These are phyloP conservation scores for Rhinocladiella mackenziei DNA, from an alignment of 2,329 filamentous ascomycete genomes.

Conservation along the genomic window DNA sequence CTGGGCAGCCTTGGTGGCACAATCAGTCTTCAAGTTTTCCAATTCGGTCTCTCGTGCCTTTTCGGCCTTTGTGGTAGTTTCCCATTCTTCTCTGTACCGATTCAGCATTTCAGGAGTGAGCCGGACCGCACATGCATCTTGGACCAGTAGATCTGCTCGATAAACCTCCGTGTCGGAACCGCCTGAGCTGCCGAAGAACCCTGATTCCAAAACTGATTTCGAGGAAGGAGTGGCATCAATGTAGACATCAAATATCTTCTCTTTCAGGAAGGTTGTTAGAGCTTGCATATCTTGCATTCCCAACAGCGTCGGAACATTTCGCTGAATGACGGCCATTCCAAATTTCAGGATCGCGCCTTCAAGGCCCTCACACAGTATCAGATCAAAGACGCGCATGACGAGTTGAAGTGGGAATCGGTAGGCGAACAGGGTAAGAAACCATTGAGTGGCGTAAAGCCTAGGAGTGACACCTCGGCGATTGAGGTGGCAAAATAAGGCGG, in stretches of 20 bases:
- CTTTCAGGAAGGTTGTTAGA: constrained; percentile 85
- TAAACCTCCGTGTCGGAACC: constrained; percentile 92
- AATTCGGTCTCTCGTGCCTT: constrained; percentile 79
- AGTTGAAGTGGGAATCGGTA: constrained; percentile 96
- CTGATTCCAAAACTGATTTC: constrained; percentile 89
- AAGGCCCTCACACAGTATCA: constrained; percentile 89
- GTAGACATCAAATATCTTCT: constrained; percentile 92
- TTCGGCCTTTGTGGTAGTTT: constrained; percentile 78
- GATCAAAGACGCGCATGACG: constrained; percentile 91
- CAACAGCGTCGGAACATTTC: constrained; percentile 75
- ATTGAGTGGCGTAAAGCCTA: constrained; percentile 94
- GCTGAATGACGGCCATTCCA: constrained; percentile 91
- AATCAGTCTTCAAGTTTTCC: constrained; percentile 64
- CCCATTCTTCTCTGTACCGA: constrained; percentile 81
- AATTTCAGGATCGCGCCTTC: constrained; percentile 87
- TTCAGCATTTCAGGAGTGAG: constrained; percentile 79
- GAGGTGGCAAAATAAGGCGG: constrained; percentile 90
- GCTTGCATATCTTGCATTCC: constrained; percentile 86
- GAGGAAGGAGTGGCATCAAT: constrained; percentile 90
- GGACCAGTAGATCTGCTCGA: constrained; percentile 85
- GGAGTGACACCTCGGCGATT: constrained; percentile 81
- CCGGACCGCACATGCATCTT: constrained; percentile 83
- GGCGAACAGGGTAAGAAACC: constrained; percentile 97
- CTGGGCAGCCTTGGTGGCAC: constrained; percentile 64
- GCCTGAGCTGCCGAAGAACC: constrained; percentile 92